Base-by-base conservation (phyloP, 2,329 filamentous ascomycete genomes). In the Penicillium sp. region DNA sequence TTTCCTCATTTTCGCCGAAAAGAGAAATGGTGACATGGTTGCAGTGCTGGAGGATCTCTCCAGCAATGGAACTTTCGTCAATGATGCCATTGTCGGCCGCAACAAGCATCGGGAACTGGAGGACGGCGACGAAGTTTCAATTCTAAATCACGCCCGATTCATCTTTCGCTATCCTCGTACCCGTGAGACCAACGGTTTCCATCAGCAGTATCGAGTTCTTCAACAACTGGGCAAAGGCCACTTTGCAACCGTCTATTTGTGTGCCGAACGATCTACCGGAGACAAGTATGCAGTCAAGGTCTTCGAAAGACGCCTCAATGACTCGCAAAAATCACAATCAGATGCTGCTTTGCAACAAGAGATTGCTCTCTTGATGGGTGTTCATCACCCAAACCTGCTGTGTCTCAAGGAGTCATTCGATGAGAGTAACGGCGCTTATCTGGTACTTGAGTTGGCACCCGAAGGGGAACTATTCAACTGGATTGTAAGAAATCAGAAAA, bases 401-500 rank as follows among this genome's bases (percentile, higher is more conserved):
- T 96, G 91, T 66, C 76, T 99, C 47, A 96, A 95, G 69, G 91
- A 95, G 58, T 95, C 90, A 0, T 99, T 95, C 67, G 88, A 95
- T 63, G 93, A 99, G 68, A 80, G 80, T 41, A 89, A 93, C 59
- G 89, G 88, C 1, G 89, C 96, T 16, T 97, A 95, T 67, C 76
- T 99, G 35, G 86, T 99, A 10, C 74, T 97, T 41, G 93, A 99
- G 68, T 78, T 97, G 60, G 92, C 92, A 2, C 78, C 89, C 0
- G 90, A 95, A 70, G 93, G 93, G 62, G 95, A 99, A 71, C 76
- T 99, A 12, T 99, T 99, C 78, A 95, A 97, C 66, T 86, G 83
- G 73, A 96, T 99, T 53, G 87, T 96, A 22, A 84, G 86, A 78
- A 92, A 95, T 72, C 81, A 89, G 65, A 96, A 95, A 68, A 76